A percentile compares a stretch with the other conserved stretches of the same genome.
Evolutionary conservation across 23 red algal genomes (phyloP).

Genomic region (Cyanidiococcus yangmingshanensis): DNA sequence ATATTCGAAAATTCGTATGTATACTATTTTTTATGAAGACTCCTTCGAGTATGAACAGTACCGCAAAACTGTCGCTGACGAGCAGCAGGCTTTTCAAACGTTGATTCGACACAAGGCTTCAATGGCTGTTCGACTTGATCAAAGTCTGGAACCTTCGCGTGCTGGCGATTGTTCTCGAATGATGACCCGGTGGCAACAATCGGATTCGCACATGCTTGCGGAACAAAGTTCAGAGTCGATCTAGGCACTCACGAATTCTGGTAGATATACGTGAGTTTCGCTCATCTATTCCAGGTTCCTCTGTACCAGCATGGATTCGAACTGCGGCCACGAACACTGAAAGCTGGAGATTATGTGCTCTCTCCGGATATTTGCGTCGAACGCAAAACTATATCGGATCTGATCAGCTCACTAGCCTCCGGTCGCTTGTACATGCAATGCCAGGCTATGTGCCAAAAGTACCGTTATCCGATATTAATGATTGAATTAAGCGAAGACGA

Average conservation of each 20-base stretch:
- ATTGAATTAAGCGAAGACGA: slow-evolving; percentile 53
- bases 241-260: slow-evolving; percentile 19
- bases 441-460: slow-evolving; percentile 61
- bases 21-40: slow-evolving; percentile 60
- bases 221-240: background rate
- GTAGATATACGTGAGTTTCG: slow-evolving; percentile 87
- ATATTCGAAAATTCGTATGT: slow-evolving; percentile 51
- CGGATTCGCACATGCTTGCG: background rate
- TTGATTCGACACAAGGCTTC: slow-evolving; percentile 79
- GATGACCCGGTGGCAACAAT: slow-evolving; percentile 24
- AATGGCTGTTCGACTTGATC: slow-evolving; percentile 60
- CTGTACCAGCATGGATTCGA: slow-evolving; percentile 38
- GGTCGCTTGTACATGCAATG: slow-evolving; percentile 78
- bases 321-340: slow-evolving; percentile 64
- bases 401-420: slow-evolving; percentile 57
- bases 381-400: slow-evolving; percentile 76
- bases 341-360: slow-evolving; percentile 84
- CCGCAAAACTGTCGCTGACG: slow-evolving; percentile 25
- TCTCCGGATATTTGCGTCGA: slow-evolving; percentile 71
- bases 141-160: slow-evolving; percentile 20
- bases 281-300: slow-evolving; percentile 40
- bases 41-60: slow-evolving; percentile 65
- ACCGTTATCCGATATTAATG: slow-evolving; percentile 62
- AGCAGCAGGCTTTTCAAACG: slow-evolving; percentile 63
- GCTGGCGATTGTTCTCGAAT: slow-evolving; percentile 36